Base-by-base conservation (phyloP, 1,284 basidiomycete species). In the Leccinum angustisporum region DNA sequence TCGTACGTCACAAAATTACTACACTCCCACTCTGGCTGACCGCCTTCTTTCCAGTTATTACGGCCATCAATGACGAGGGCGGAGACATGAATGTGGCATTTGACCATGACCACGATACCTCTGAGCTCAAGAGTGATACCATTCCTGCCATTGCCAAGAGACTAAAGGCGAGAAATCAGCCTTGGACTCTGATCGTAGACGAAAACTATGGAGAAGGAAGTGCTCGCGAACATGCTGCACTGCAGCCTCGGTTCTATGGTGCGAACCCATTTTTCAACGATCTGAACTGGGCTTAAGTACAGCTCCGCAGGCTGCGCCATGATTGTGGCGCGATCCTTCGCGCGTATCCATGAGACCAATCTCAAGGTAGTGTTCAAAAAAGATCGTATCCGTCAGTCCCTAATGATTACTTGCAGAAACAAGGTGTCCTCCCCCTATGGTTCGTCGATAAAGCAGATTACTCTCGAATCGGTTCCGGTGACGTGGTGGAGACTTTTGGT, bases 341-440 rank as follows among this genome's bases (percentile, higher is more conserved):
- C 97, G 65, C 92, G 97, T 66, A 99, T 99, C 65, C 97, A 99
- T 78, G 95, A 98, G 79, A 98, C 96, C 13, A 98, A 98, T 78
- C 80, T 98, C 64, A 97, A 97, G 82, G 92, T 90, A 66, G 50
- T 80, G 68, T 31, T 50, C 14, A 16, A 56, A 43, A n/a, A 43
- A 16, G 5, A 16, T 38, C 34, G 43, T 56, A 1, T 30, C 30
- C 46, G 16, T 8, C 55, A 58, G 43, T 14, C 43, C 52, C 59
- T 63, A 36, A 65, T 31, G 34, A 56, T 65, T 18, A 14, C 57
- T 50, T 63, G 57, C 68, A 96, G 91, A 98, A 98, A 86, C 95
- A 98, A 86, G 95, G 95, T 55, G 80, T 98, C 57, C 81, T 98
- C 14, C 96, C 95, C 9, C 80, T 98, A 8, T 97, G 94, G 90